Conservation (phyloP, 2,329 filamentous ascomycete genomes). For the Beauveria varroae region DNA sequence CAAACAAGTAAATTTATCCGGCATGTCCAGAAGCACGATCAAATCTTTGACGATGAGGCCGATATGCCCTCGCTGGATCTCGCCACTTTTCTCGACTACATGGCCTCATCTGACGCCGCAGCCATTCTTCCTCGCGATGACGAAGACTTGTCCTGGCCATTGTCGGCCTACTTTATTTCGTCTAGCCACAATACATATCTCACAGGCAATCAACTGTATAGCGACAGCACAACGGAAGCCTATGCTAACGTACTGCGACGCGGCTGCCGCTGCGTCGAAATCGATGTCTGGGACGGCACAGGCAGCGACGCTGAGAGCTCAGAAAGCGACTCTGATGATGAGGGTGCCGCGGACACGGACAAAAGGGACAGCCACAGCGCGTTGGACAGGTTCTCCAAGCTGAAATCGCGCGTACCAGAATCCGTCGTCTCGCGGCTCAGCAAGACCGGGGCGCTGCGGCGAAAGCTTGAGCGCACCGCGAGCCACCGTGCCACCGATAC, state of each 20-base stretch:
- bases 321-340: slow-evolving; percentile 31
- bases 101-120: slow-evolving; percentile 42
- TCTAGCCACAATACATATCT: slow-evolving; percentile 96
- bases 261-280: slow-evolving; percentile 85
- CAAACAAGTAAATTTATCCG: slow-evolving; percentile 34
- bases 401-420: slow-evolving; percentile 49
- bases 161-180: slow-evolving; percentile 89
- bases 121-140: slow-evolving; percentile 32
- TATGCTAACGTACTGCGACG: slow-evolving; percentile 79
- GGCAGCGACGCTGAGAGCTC: slow-evolving; percentile 62
- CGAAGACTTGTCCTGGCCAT: slow-evolving; percentile 60
- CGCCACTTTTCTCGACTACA: slow-evolving; percentile 45
- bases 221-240: slow-evolving; percentile 77
- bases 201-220: slow-evolving; percentile 79
- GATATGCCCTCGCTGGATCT: slow-evolving; percentile 39
- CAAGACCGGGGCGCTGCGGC: slow-evolving; percentile 40
- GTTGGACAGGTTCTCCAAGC: slow-evolving; percentile 55
- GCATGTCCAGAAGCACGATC: slow-evolving; percentile 27
- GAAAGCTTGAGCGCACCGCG: slow-evolving; percentile 28
- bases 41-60: slow-evolving; percentile 14
- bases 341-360: slow-evolving; percentile 42
- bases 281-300: slow-evolving; percentile 91
- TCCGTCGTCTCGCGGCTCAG: slow-evolving; percentile 38
- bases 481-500: slow-evolving; percentile 20
- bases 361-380: slow-evolving; percentile 55